Conservation (phyloP, 1,284 basidiomycete species). For the Wallemia ichthyophaga region DNA sequence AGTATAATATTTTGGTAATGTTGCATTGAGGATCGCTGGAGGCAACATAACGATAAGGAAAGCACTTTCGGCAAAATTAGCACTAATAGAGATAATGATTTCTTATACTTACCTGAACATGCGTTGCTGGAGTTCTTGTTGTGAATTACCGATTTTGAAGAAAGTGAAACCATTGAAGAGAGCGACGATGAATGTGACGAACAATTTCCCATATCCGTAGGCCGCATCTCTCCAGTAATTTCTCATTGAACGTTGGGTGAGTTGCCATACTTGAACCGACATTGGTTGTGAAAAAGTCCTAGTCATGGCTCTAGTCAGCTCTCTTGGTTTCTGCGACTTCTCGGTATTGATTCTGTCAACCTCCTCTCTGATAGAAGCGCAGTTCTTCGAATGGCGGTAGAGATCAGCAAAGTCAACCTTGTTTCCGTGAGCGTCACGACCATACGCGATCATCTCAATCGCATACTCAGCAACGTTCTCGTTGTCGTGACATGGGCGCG, state of each 20-base stretch:
- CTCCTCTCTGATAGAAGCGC: constrained; percentile 16
- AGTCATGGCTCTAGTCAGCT: constrained; percentile 10
- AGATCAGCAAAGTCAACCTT: constrained; percentile 46
- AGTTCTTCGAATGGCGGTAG: constrained; percentile 26
- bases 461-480: constrained; percentile 24
- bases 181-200: neutral
- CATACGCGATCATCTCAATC: constrained; percentile 37
- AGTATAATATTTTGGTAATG: neutral
- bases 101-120: too few relatives aligned
- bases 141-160: neutral
- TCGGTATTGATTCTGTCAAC: constrained; percentile 18
- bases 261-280: constrained; percentile 22
- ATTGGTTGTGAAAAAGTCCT: constrained; percentile 26
- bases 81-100: too few relatives aligned
- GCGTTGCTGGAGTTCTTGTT: neutral
- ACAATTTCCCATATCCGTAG: constrained; percentile 17
- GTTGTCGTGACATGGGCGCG: constrained; percentile 18
- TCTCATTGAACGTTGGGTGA: constrained; percentile 25
- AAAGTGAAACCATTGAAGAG: neutral
- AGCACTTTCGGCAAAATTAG: too few relatives aligned
- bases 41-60: neutral
- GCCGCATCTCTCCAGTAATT: constrained; percentile 33
- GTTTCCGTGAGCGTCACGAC: constrained; percentile 29
- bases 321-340: constrained; percentile 7
- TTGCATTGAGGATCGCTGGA: neutral